Percentiles rank a stretch among this genome's conserved stretches.
phyloP scores from a whole-genome alignment of 768 basidiomycete species.

The Termitomyces sp. region DNA sequence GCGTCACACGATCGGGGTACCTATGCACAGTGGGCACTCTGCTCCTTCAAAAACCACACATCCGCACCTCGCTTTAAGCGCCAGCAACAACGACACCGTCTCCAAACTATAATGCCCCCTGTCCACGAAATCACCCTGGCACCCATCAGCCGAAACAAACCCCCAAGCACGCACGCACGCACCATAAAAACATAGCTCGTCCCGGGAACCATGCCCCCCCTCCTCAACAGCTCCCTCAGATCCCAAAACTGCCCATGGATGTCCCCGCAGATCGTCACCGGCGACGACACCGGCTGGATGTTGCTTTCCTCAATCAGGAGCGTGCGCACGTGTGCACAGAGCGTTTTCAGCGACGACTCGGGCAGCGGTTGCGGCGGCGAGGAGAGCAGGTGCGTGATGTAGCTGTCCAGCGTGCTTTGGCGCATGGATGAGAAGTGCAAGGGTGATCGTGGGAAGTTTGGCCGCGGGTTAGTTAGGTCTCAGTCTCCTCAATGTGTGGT shows the following conservation, averaged over 20 bases:
- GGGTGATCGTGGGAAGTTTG: neutral
- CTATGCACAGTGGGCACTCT: constrained; percentile 31
- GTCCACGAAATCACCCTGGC: constrained; percentile 96
- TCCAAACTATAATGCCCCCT: constrained; percentile 95
- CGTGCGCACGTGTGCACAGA: constrained; percentile 86
- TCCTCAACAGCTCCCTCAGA: constrained; percentile 81
- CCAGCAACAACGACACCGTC: constrained; percentile 86
- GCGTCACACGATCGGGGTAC: constrained; percentile 89
- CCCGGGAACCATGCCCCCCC: constrained; percentile 82
- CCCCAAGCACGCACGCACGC: constrained; percentile 57
- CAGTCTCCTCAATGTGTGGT: too few species aligned
- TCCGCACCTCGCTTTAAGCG: constrained; percentile 78
- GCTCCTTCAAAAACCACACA: constrained; percentile 10
- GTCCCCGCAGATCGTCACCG: constrained; percentile 94
- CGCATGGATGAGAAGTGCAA: constrained; percentile 18
- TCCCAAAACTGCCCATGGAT: constrained; percentile 99
- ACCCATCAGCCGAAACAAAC: constrained; percentile 14
- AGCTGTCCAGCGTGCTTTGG: constrained; percentile 57
- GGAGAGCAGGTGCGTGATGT: constrained; percentile 84
- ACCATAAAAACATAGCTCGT: constrained; percentile 97
- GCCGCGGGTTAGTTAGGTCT: too few species aligned
- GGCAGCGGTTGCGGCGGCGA: constrained; percentile 73
- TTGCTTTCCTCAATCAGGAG: constrained; percentile 96
- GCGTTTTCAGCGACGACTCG: constrained; percentile 88
- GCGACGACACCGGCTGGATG: constrained; percentile 92